These are phyloP conservation scores for Rhodosporidiobolus odoratus DNA, from an alignment of 768 basidiomycete genomes.

Conservation along the genomic window DNA sequence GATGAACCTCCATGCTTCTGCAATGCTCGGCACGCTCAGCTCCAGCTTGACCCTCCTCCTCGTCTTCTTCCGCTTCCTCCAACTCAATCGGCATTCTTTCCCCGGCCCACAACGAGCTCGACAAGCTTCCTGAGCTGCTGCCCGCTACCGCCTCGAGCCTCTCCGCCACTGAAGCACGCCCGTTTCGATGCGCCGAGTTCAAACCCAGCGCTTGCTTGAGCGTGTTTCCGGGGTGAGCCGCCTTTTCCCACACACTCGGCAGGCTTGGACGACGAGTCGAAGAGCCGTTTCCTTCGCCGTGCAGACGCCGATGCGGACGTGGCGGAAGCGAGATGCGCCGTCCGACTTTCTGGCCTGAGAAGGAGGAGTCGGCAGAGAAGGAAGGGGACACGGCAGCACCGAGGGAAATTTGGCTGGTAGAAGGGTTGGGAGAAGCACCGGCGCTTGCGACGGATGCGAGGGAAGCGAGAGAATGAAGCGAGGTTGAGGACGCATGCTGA, in stretches of 20 bases:
- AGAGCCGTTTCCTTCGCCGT: background rate
- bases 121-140: conserved; percentile 19
- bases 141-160: conserved; percentile 3
- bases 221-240: conserved; percentile 46
- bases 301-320: background rate
- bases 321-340: conserved; percentile 13
- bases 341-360: conserved; percentile 11
- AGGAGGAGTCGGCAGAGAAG: background rate
- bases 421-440: conserved; percentile 45
- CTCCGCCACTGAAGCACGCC: too few species aligned
- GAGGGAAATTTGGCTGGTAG: conserved; percentile 52
- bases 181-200: conserved; percentile 1
- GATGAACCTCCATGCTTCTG: conserved; percentile 27
- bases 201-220: conserved; percentile 44
- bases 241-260: conserved; percentile 50
- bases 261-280: conserved; percentile 46
- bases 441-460: conserved; percentile 46
- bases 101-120: conserved; percentile 5
- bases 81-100: background rate
- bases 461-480: conserved; percentile 43
- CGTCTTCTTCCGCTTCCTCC: conserved; percentile 15
- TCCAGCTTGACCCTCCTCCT: background rate
- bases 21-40: conserved; percentile 19
- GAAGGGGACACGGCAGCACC: background rate
- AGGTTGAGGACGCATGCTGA: conserved; percentile 45